These are phyloP conservation scores for Heliocybe sulcata DNA, from an alignment of 1,284 basidiomycete species.

Conservation along the genomic window DNA sequence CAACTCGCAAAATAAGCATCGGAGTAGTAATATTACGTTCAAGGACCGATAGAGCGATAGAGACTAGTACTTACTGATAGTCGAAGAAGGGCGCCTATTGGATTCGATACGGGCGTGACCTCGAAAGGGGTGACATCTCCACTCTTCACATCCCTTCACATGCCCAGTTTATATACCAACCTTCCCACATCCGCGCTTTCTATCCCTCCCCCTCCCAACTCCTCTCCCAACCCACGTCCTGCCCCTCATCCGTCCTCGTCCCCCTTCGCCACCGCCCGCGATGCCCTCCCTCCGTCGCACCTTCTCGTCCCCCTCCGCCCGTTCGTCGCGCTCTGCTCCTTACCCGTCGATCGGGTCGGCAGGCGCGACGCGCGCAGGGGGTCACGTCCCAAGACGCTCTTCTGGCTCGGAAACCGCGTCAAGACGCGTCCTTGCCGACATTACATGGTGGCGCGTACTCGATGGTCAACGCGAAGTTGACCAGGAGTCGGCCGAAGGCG, in stretches of 20 bases:
- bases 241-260: not conserved
- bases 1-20: too few species aligned
- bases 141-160: not conserved
- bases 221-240: not conserved
- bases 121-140: not conserved
- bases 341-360: constrained; percentile 14
- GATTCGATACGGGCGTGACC: not conserved
- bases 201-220: not conserved
- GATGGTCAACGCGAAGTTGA: constrained; percentile 55
- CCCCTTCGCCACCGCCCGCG: not conserved
- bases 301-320: constrained; percentile 54
- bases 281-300: constrained; percentile 78
- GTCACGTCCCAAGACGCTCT: constrained; percentile 45
- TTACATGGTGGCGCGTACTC: constrained; percentile 77
- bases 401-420: constrained; percentile 54
- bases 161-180: not conserved
- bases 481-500: constrained; percentile 8
- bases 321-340: constrained; percentile 48
- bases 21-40: too few species aligned
- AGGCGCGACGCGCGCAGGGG: constrained; percentile 25
- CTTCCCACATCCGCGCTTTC: not conserved
- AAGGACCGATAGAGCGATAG: too few species aligned
- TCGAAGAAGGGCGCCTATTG: not conserved
- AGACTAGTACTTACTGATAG: too few species aligned
- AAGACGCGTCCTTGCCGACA: constrained; percentile 71